Evolutionary conservation across 176 grass and related monocot species (phyloP).

Genomic region (Bonia amplexicaulis): DNA sequence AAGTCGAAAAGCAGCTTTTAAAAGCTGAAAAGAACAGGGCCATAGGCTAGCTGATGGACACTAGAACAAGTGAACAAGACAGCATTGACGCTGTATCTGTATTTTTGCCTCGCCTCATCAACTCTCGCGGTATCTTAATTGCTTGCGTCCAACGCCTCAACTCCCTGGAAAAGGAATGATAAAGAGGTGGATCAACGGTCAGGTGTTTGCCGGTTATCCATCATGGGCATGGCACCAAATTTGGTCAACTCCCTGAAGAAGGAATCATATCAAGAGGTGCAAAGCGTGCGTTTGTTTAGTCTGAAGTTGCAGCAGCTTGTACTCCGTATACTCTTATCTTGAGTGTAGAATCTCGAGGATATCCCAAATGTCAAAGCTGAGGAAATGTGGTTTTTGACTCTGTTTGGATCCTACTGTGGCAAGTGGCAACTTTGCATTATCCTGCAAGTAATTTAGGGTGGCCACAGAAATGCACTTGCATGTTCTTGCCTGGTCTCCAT

Average conservation of each 20-base stretch:
- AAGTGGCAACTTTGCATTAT: background rate
- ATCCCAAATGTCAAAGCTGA: background rate
- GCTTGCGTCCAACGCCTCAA: background rate
- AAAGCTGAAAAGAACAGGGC: too few species aligned
- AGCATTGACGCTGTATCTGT: background rate
- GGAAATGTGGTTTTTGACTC: background rate
- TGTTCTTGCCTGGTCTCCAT: constrained; percentile 12
- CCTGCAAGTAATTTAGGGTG: background rate
- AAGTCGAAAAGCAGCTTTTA: too few species aligned
- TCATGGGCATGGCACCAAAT: background rate
- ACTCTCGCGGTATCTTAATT: background rate
- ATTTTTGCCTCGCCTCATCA: background rate
- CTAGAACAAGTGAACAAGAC: background rate
- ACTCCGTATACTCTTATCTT: background rate
- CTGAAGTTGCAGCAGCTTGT: background rate
- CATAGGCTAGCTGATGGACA: background rate
- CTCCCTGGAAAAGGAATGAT: constrained; percentile 5
- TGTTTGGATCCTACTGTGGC: background rate
- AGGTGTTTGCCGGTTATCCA: constrained; percentile 26
- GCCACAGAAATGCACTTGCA: background rate
- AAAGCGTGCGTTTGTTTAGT: background rate
- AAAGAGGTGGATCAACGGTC: background rate
- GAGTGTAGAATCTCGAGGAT: background rate
- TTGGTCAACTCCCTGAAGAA: too few species aligned
- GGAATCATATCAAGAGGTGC: too few species aligned